Conservation (phyloP, 2,329 filamentous ascomycete genomes). For the Cadophora luteo-olivacea region DNA sequence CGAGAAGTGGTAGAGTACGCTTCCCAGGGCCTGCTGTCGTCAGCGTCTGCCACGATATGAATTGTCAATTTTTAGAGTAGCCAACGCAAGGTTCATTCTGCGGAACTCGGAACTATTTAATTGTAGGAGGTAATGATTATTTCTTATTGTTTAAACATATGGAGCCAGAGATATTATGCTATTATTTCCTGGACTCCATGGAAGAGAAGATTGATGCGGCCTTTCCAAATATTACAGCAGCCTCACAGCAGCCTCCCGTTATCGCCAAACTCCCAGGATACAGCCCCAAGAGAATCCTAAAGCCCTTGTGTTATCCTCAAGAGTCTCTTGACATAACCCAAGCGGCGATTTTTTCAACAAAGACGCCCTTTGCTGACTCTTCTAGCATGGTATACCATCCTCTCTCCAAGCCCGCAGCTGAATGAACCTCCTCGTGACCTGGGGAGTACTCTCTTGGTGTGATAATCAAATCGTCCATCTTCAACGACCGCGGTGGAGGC, state of each 20-base stretch:
- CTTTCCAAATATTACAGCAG: not conserved
- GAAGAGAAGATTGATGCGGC: not conserved
- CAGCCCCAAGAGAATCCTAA: not conserved
- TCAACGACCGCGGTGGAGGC: slow-evolving; percentile 41
- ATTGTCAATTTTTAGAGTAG: too few species aligned
- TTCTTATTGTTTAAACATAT: slow-evolving; percentile 7
- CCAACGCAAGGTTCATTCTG: too few species aligned
- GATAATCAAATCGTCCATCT: slow-evolving; percentile 30
- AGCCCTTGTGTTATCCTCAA: not conserved
- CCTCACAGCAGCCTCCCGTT: too few species aligned
- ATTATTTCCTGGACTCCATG: not conserved
- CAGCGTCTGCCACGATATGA: too few species aligned
- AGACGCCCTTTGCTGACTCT: slow-evolving; percentile 36
- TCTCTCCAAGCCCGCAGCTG: slow-evolving; percentile 36
- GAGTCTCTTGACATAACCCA: not conserved
- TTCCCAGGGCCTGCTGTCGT: too few species aligned
- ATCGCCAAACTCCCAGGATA: not conserved
- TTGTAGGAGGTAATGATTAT: too few species aligned
- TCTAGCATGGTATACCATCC: slow-evolving; percentile 38
- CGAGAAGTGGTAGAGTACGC: not conserved
- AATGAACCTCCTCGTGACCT: slow-evolving; percentile 33
- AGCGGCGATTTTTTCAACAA: not conserved
- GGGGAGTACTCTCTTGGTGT: slow-evolving; percentile 22
- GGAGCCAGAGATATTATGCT: not conserved
- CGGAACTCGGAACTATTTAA: too few species aligned